A percentile compares a stretch with the other conserved stretches of the same genome.
Evolutionary conservation across 208 protist genomes (phyloP).

Genomic region (Leishmania major): DNA sequence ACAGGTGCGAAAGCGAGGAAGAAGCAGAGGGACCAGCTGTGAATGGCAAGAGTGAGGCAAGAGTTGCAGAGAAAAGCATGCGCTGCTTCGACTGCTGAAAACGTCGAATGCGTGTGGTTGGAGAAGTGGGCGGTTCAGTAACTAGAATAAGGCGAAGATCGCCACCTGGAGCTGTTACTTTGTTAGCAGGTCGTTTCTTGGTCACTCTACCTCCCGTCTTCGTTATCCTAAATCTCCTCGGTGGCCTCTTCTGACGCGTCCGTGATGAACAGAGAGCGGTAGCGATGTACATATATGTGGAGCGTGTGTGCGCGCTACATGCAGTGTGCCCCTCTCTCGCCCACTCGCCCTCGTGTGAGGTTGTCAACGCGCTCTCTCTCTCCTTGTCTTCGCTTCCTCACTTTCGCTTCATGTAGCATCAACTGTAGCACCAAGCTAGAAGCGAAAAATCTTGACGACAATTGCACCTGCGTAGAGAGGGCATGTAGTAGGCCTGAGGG

Average conservation of each 20-base stretch:
- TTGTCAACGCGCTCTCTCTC: not conserved
- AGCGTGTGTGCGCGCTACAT: not conserved
- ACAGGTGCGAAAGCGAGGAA: not conserved
- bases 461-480: not conserved
- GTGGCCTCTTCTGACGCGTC: not conserved
- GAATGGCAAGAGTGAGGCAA: not conserved
- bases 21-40: not conserved
- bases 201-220: not conserved
- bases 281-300: not conserved
- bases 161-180: not conserved
- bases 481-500: not conserved
- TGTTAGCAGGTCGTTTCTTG: not conserved
- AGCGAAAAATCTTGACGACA: not conserved
- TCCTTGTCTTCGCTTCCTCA: not conserved
- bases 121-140: not conserved
- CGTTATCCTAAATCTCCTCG: not conserved
- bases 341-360: not conserved
- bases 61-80: not conserved
- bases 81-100: not conserved
- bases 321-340: not conserved
- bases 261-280: not conserved
- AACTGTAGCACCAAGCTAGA: not conserved
- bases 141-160: not conserved
- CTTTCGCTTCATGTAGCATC: not conserved
- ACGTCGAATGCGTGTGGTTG: not conserved